A percentile compares a stretch with the other conserved stretches of the same genome.
phyloP scores from a whole-genome alignment of 768 basidiomycete species.

The Leccinum rimulosum region DNA sequence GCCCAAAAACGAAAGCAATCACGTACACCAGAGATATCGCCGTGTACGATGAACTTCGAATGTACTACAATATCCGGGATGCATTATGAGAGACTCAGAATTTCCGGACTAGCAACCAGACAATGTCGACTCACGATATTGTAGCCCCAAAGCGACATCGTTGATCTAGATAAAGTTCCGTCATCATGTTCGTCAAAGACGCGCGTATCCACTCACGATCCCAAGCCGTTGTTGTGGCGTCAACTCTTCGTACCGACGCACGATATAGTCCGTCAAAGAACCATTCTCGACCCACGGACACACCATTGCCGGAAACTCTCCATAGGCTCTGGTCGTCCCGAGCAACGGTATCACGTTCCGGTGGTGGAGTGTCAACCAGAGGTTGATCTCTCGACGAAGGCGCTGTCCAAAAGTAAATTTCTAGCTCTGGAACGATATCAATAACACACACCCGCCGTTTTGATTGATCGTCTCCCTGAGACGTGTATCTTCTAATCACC shows the following conservation, averaged over 20 bases:
- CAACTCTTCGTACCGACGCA: conserved; percentile 11
- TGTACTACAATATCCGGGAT: conserved; percentile 15
- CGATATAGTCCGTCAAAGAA: conserved; percentile 23
- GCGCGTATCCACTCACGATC: conserved; percentile 9
- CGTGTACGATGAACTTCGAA: conserved; percentile 20
- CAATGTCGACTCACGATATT: conserved; percentile 21
- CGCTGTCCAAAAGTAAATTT: conserved; percentile 10
- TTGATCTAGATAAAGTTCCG: conserved; percentile 14
- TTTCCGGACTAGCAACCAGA: background rate
- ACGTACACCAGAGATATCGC: conserved; percentile 31
- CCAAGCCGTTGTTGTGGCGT: conserved; percentile 9
- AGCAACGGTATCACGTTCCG: conserved; percentile 30
- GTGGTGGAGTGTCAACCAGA: conserved; percentile 32
- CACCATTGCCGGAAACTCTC: conserved; percentile 32
- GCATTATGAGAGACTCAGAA: background rate
- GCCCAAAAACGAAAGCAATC: background rate
- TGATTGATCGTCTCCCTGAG: conserved; percentile 12
- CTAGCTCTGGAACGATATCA: background rate
- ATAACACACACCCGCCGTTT: conserved; percentile 14
- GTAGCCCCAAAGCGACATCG: conserved; percentile 26
- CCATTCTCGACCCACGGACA: conserved; percentile 35
- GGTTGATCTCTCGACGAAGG: conserved; percentile 28
- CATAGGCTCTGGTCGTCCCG: conserved; percentile 27
- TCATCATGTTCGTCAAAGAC: background rate
- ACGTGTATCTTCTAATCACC: conserved; percentile 22